Percentiles rank a stretch among this genome's conserved stretches.
Evolutionary conservation across 495 filamentous ascomycete genomes (phyloP).

Genomic region (Saxophila tyrrhenica): DNA sequence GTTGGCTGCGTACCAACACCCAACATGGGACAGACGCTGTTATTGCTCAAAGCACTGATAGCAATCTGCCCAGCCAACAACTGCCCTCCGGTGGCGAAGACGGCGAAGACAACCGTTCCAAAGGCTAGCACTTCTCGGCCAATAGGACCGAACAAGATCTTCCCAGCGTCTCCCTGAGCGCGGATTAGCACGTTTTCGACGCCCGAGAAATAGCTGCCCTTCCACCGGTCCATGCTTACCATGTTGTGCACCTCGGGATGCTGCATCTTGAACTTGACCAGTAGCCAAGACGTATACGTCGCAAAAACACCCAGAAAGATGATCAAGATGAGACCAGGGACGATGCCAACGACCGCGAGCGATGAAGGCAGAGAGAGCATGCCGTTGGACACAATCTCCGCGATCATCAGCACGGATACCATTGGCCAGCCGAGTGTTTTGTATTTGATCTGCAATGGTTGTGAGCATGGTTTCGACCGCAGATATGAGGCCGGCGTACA

Average conservation of each 20-base stretch:
- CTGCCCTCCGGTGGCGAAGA: constrained; percentile 37
- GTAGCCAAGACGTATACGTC: constrained; percentile 31
- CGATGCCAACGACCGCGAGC: constrained; percentile 44
- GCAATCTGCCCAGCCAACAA: constrained; percentile 34
- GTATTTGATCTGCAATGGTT: constrained; percentile 38
- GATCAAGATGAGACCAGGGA: constrained; percentile 38
- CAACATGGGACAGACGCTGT: constrained; percentile 34
- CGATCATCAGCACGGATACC: constrained; percentile 48
- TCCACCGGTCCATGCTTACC: no score
- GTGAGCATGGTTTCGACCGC: background rate
- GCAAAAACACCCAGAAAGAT: constrained; percentile 29
- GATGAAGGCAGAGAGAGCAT: constrained; percentile 47
- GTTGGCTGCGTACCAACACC: constrained; percentile 6
- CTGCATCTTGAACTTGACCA: constrained; percentile 35
- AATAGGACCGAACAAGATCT: constrained; percentile 26
- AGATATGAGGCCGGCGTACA: constrained; percentile 9
- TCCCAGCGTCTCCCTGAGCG: constrained; percentile 28
- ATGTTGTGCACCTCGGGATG: constrained; percentile 34
- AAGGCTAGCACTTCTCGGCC: constrained; percentile 26
- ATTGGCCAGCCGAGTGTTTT: constrained; percentile 46
- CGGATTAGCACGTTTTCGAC: no score
- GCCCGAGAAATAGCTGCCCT: no score
- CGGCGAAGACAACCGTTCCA: constrained; percentile 28
- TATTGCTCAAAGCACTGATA: constrained; percentile 27
- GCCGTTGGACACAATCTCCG: constrained; percentile 50